A percentile compares a stretch with the other conserved stretches of the same genome.
Evolutionary conservation across 208 protist genomes (phyloP).

Genomic region (Acanthamoeba castellanii): DNA sequence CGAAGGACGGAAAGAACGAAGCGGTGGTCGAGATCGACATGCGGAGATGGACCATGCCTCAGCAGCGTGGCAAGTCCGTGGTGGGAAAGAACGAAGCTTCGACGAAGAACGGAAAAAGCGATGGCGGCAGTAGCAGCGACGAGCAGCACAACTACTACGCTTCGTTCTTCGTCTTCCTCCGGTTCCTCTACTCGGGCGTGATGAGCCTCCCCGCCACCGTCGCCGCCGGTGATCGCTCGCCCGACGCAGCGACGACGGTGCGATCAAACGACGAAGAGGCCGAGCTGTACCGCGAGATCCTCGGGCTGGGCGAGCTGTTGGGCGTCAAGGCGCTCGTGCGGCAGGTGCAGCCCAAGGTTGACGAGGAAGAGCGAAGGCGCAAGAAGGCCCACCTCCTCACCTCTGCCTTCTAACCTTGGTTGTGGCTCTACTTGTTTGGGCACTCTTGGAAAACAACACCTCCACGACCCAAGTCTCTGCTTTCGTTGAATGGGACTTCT

Average conservation of each 20-base stretch:
- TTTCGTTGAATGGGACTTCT: too few relatives aligned
- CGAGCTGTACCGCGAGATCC: neutral
- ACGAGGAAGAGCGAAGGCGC: neutral
- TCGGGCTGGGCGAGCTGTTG: neutral
- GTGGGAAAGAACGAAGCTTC: neutral
- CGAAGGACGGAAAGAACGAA: neutral
- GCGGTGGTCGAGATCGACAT: conserved; percentile 19
- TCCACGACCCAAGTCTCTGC: too few relatives aligned
- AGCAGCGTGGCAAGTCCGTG: neutral
- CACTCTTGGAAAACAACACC: too few relatives aligned
- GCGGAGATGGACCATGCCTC: neutral
- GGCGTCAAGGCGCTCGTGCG: neutral
- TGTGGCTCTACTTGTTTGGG: too few relatives aligned
- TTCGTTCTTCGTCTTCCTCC: conserved; percentile 8
- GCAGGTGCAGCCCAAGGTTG: neutral
- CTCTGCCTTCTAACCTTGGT: conserved; percentile 23
- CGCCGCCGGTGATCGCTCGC: neutral
- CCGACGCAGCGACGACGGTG: neutral
- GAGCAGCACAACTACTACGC: neutral
- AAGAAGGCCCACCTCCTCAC: conserved; percentile 58
- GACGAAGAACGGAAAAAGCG: neutral
- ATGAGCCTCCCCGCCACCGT: neutral
- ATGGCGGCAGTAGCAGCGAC: neutral
- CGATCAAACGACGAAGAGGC: neutral
- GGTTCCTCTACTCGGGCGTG: conserved; percentile 40